phyloP scores from a whole-genome alignment of 768 basidiomycete species.

The Dioszegia crocea region DNA sequence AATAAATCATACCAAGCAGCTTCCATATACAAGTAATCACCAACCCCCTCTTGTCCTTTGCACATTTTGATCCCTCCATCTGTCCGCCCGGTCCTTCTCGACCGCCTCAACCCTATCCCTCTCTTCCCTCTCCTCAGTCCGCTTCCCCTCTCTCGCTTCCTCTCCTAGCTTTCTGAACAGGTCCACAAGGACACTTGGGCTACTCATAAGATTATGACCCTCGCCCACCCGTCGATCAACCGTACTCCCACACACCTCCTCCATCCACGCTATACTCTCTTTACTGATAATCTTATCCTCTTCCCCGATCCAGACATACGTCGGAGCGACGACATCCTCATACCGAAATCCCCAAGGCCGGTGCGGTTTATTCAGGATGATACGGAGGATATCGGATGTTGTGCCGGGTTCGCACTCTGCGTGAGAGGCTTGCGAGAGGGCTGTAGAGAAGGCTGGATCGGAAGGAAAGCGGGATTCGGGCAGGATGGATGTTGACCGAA shows the following conservation, averaged over 20 bases:
- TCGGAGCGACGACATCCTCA: slow-evolving; percentile 66
- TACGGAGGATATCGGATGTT: slow-evolving; percentile 83
- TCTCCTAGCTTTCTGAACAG: slow-evolving; percentile 44
- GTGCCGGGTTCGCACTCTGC: slow-evolving; percentile 89
- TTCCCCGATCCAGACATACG: slow-evolving; percentile 89
- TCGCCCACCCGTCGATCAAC: slow-evolving; percentile 81
- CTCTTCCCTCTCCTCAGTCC: not conserved
- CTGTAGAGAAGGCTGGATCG: slow-evolving; percentile 61
- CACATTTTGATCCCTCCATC: too few relatives aligned
- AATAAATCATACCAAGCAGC: too few relatives aligned
- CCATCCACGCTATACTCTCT: slow-evolving; percentile 77
- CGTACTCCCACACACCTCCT: slow-evolving; percentile 68
- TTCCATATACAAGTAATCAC: too few relatives aligned
- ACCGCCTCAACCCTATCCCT: not conserved
- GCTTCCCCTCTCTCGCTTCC: slow-evolving; percentile 15
- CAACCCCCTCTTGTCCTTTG: too few relatives aligned
- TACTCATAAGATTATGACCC: slow-evolving; percentile 91
- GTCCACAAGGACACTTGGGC: slow-evolving; percentile 52
- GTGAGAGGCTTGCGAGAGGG: slow-evolving; percentile 88
- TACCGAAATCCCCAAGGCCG: slow-evolving; percentile 90
- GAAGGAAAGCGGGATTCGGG: slow-evolving; percentile 2
- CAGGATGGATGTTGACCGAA: not conserved
- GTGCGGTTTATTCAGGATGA: slow-evolving; percentile 69
- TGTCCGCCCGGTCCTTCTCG: slow-evolving; percentile 21
- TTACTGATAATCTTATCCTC: slow-evolving; percentile 90